A percentile compares a stretch with the other conserved stretches of the same genome.
Conservation (phyloP, 169 alveolate genomes). For the Plasmodium fragile region DNA sequence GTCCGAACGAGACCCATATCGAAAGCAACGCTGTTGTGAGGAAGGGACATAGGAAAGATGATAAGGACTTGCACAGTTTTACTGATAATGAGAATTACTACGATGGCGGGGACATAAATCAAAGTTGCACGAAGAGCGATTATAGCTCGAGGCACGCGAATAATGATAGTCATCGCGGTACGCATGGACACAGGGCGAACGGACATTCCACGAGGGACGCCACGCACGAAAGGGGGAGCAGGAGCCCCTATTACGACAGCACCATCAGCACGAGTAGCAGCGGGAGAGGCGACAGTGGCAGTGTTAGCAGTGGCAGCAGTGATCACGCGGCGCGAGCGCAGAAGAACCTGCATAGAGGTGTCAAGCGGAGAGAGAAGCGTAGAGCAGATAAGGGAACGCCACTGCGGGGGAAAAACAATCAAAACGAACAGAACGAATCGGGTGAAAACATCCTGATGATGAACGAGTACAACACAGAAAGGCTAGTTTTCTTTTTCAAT, state of each 20-base stretch:
- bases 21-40: neutral
- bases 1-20: neutral
- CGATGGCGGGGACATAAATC: constrained; percentile 6
- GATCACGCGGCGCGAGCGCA: neutral
- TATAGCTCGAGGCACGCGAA: neutral
- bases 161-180: neutral
- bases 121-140: constrained; percentile 6
- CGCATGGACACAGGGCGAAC: neutral
- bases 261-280: constrained; percentile 16
- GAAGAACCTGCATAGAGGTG: neutral
- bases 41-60: neutral
- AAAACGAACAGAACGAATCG: neutral
- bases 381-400: neutral
- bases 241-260: constrained; percentile 2
- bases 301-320: neutral
- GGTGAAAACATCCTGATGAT: neutral
- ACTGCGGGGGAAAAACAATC: neutral
- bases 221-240: neutral
- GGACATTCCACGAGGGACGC: neutral
- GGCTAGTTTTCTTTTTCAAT: constrained; percentile 46
- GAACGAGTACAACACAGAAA: constrained; percentile 54
- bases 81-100: constrained; percentile 22
- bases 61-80: neutral
- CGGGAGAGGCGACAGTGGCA: neutral
- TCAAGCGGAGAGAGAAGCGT: neutral